A percentile compares a stretch with the other conserved stretches of the same genome.
phyloP scores from a whole-genome alignment of 345 rosid species.

The Turnera subulata region DNA sequence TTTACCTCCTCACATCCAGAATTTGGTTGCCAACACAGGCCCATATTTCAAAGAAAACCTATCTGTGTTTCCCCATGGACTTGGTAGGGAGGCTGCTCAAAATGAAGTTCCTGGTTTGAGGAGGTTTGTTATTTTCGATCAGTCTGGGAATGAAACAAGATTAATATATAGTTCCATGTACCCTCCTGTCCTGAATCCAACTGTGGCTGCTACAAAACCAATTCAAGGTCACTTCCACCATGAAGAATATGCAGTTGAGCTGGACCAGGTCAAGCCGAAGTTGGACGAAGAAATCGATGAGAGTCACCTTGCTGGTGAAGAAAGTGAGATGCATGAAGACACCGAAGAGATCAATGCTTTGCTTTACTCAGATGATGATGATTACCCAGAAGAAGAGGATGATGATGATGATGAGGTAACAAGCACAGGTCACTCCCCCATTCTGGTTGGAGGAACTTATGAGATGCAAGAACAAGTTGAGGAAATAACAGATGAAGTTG shows the following conservation, averaged over 20 bases:
- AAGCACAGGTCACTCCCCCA: constrained; percentile 23
- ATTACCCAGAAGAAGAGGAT: not conserved
- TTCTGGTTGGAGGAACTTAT: constrained; percentile 2
- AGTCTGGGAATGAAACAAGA: constrained; percentile 17
- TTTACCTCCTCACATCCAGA: constrained; percentile 34
- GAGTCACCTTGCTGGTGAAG: constrained; percentile 33
- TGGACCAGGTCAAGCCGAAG: constrained; percentile 22
- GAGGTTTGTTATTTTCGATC: constrained; percentile 16
- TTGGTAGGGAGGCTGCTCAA: constrained; percentile 25
- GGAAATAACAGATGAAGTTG: constrained; percentile 41
- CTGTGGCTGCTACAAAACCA: constrained; percentile 20
- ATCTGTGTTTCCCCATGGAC: constrained; percentile 23
- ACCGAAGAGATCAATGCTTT: constrained; percentile 23
- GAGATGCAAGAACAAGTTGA: constrained; percentile 9
- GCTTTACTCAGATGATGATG: constrained; percentile 24
- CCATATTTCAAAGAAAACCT: constrained; percentile 30
- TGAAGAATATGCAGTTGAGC: constrained; percentile 24
- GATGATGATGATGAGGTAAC: constrained; percentile 11
- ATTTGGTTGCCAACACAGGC: constrained; percentile 27
- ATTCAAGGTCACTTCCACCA: constrained; percentile 20
- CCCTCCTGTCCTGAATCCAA: constrained; percentile 28
- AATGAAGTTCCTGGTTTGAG: constrained; percentile 24
- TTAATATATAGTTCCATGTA: constrained; percentile 36
- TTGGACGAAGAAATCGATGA: constrained; percentile 34
- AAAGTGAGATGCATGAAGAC: constrained; percentile 24